A percentile compares a stretch with the other conserved stretches of the same genome.
These are phyloP conservation scores for Pyracantha coccinea DNA, from an alignment of 331 rosid species.

Conservation along the genomic window DNA sequence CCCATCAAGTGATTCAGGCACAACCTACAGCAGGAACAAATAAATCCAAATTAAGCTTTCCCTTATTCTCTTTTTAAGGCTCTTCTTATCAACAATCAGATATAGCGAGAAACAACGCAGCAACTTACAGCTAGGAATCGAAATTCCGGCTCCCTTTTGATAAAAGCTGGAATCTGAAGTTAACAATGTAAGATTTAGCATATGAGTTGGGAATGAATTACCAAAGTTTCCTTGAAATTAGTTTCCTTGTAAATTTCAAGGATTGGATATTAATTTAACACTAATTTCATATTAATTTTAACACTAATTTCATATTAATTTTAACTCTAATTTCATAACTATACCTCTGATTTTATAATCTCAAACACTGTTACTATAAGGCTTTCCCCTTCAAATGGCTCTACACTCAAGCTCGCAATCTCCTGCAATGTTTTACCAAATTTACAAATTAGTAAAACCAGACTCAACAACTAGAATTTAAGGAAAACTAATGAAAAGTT, in stretches of 20 bases:
- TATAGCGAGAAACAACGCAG: background rate
- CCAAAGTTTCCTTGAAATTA: background rate
- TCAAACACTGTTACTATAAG: conserved; percentile 75
- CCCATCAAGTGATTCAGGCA: conserved; percentile 69
- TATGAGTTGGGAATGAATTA: background rate
- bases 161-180: conserved; percentile 75
- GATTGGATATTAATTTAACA: background rate
- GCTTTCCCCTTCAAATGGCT: conserved; percentile 68
- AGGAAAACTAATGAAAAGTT: too few species aligned
- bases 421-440: conserved; percentile 40
- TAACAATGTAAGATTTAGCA: background rate
- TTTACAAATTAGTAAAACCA: background rate
- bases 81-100: background rate
- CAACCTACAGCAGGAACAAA: conserved; percentile 44
- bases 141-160: conserved; percentile 83
- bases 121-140: conserved; percentile 80
- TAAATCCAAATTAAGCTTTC: background rate
- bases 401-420: conserved; percentile 90
- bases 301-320: background rate
- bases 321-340: conserved; percentile 24
- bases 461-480: background rate
- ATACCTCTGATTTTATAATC: conserved; percentile 76
- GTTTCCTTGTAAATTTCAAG: background rate
- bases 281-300: background rate
- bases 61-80: too few species aligned